Base-by-base conservation (phyloP, 2,329 filamentous ascomycete genomes). In the Neofusicoccum umdonicola region DNA sequence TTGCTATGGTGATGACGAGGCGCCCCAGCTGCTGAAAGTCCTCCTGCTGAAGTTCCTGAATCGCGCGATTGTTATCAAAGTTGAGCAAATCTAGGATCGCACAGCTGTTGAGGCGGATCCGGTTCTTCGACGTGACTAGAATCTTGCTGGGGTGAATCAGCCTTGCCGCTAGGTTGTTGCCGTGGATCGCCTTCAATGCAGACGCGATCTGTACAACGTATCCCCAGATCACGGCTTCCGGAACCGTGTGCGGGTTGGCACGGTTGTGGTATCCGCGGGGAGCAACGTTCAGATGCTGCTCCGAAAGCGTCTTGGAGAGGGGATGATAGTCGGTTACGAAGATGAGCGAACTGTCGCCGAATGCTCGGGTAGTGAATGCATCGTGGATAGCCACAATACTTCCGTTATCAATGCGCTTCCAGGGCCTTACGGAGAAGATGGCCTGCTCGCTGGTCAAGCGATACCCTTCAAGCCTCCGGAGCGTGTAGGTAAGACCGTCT, bases 241-340 rank as follows among this genome's bases (percentile, higher is more conserved):
- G 72, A 4, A 74, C 68, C 7, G 71, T 65, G 50, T 77, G 73
- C 34, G 64, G 48, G 35, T 62, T 56, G 12, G 51, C 48, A n/a
- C 64, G 39, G 27, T 45, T 48, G 17, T 51, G 58, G 11, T 58
- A 68, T 47, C 41, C 66, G 64, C 71, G 70, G 6, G n/a, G 65
- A 19, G 63, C 3, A 39, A 66, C 62, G 62, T 79, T 73, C 70
- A 93, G 88, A 72, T 97, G 91, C 71, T 91, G 87, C 72, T 98
- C 94, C 39, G 90, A 87, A 27, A 99, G 84, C 0, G 94, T 97
- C 77, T 95, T 96, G 2, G 94, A 92, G 19, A 95, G 83, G 1
- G 95, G 94, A 72, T 95, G 91, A 73, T 97, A 99, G 75, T 96
- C 92, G 67, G 92, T 95, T 27, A 96, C 93, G 72, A 99, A 90